Base-by-base conservation (phyloP, 1,139 yeast species). In the Candida pseudocylindracea region DNA sequence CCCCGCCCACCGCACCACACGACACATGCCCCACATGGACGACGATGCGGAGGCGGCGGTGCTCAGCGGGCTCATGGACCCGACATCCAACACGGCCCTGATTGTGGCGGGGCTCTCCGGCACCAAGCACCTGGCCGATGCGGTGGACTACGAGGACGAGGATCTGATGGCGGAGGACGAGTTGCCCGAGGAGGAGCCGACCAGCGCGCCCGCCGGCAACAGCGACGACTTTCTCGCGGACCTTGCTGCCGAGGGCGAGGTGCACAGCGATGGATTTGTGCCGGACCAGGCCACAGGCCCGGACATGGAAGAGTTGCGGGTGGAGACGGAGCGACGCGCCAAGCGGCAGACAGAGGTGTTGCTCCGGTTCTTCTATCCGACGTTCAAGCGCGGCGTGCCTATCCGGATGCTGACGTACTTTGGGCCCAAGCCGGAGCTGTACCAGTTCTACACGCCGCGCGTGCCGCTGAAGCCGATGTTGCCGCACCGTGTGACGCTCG, bases 71-170 rank as follows among this genome's bases (percentile, higher is more conserved):
- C 20, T 15, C 20, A 4, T 15, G 20, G 20, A 15, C 20, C 20
- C 20, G 20, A 15, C 20, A 15, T 15, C 20, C 20, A 15, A 15
- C 20, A 15, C 20, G 20, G 20, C 20, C 6, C 20, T 15, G 20
- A 15, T 15, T 15, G 20, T 15, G 20, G 20, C 20, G 6, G 20
- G 20, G 6, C 20, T 15, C 6, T 4, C 20, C 20, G 20, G 20
- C 30, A 67, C 73, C 0, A 49, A 63, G 36, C 96, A 85, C 49
- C 88, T 91, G 1, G 94, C 71, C 5, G 88, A 85, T 48, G 96
- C 98, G n/a, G 58, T 83, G 31, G 96, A 88, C 51, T 88, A 79
- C 48, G 95, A 81, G 45, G 94, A 81, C 46, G 92, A 80, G 41
- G 96, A 85, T 42, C 95, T 85, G 49, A 58, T 88, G 36, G 96